A percentile compares a stretch with the other conserved stretches of the same genome.
phyloP scores from a whole-genome alignment of 1,284 basidiomycete species.

The Calocybe gambosa region DNA sequence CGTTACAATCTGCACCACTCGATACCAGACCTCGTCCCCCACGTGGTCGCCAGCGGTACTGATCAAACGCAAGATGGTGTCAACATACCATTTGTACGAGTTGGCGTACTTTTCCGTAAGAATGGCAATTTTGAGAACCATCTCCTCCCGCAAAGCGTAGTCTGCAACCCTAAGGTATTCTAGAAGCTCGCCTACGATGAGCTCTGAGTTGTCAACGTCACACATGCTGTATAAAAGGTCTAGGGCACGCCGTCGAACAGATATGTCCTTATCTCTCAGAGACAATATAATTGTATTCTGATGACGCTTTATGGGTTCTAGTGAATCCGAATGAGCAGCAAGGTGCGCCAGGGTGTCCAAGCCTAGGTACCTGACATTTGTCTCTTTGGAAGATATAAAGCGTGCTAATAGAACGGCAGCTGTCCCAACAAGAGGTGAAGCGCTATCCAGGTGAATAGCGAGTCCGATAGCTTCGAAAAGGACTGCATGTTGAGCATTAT shows the following conservation, averaged over 20 bases:
- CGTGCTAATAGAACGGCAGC: conserved; percentile 91
- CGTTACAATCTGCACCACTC: conserved; percentile 96
- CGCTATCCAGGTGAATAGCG: conserved; percentile 94
- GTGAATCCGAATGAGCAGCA: conserved; percentile 85
- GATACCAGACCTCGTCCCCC: conserved; percentile 98
- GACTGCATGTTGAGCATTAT: conserved; percentile 98
- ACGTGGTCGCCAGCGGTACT: conserved; percentile 97
- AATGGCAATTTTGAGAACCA: conserved; percentile 98
- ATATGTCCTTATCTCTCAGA: conserved; percentile 95
- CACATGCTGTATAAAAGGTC: conserved; percentile 99
- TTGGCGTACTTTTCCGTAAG: conserved; percentile 96
- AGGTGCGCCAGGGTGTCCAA: conserved; percentile 98
- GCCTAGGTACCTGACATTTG: conserved; percentile 96
- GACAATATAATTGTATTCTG: conserved; percentile 94
- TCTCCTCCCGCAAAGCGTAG: conserved; percentile 93
- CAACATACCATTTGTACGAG: conserved; percentile 94
- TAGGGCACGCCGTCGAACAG: conserved; percentile 88
- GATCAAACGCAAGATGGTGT: conserved; percentile 93
- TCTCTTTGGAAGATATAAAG: conserved; percentile 97
- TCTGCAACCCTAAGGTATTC: conserved; percentile 93
- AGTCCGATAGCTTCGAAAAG: conserved; percentile 97
- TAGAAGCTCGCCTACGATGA: conserved; percentile 92
- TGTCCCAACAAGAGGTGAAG: conserved; percentile 82
- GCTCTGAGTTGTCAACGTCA: conserved; percentile 90
- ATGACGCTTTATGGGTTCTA: conserved; percentile 92